A percentile compares a stretch with the other conserved stretches of the same genome.
These are phyloP conservation scores for Aspergillus sp. DNA, from an alignment of 2,329 filamentous ascomycete species.

Conservation along the genomic window DNA sequence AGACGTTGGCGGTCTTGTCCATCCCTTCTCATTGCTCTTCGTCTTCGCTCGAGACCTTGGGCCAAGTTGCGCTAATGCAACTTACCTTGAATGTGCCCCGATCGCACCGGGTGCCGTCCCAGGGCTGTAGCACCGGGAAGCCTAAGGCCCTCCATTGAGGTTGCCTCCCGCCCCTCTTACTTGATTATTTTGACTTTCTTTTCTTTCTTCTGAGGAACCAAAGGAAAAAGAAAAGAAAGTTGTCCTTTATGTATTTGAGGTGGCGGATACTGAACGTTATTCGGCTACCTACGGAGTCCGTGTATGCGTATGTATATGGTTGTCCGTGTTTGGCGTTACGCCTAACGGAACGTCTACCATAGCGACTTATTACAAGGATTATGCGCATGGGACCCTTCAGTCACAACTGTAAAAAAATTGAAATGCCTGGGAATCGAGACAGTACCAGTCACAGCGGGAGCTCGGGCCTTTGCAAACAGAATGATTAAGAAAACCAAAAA, in stretches of 20 bases:
- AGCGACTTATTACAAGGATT: not conserved
- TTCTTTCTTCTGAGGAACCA: not conserved
- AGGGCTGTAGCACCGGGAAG: conserved; percentile 39
- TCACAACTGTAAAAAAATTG: not conserved
- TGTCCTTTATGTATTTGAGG: not conserved
- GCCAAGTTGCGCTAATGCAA: conserved; percentile 38
- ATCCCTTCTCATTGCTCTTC: conserved; percentile 1
- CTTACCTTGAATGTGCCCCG: conserved; percentile 28
- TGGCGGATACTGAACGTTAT: not conserved
- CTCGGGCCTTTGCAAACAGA: not conserved
- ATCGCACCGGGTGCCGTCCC: conserved; percentile 24
- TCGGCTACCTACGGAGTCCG: too few relatives aligned
- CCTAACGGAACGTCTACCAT: not conserved
- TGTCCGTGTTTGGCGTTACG: not conserved
- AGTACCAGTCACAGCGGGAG: not conserved
- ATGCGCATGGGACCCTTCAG: not conserved
- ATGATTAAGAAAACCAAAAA: not conserved
- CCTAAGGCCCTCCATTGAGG: conserved; percentile 26
- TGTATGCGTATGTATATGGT: not conserved
- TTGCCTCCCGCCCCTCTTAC: conserved; percentile 2
- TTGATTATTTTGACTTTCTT: not conserved
- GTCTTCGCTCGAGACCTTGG: conserved; percentile 12
- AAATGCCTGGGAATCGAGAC: too few relatives aligned
- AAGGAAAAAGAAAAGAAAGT: not conserved
- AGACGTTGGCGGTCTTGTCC: conserved; percentile 1